These are phyloP conservation scores for Amylocarpus encephaloides DNA, from an alignment of 2,329 filamentous ascomycete species.

Conservation along the genomic window DNA sequence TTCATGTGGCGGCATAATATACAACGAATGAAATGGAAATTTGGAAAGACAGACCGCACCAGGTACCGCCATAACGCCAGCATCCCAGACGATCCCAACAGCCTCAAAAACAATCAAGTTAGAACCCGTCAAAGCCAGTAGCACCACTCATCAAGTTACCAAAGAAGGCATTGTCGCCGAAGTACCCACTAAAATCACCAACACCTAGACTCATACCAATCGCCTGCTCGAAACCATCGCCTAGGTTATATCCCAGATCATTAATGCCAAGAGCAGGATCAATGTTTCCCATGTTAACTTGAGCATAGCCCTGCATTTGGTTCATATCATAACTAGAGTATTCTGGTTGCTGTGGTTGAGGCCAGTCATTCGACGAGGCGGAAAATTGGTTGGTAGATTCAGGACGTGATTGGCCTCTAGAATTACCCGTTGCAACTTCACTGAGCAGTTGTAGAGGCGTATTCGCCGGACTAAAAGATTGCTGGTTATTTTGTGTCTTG, in stretches of 20 bases:
- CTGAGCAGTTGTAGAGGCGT: conserved; percentile 35
- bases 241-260: conserved; percentile 26
- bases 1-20: no score
- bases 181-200: conserved; percentile 28
- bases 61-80: no score
- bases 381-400: conserved; percentile 21
- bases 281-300: conserved; percentile 20
- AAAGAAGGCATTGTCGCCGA: conserved; percentile 29
- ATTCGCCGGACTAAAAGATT: conserved; percentile 28
- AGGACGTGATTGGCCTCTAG: conserved; percentile 22
- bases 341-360: conserved; percentile 13
- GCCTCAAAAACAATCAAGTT: neutral
- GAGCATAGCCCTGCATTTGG: conserved; percentile 13
- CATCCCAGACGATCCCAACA: no score
- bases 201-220: conserved; percentile 30
- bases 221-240: conserved; percentile 31
- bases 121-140: conserved; percentile 19
- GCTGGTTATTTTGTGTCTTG: conserved; percentile 18
- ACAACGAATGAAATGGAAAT: no score
- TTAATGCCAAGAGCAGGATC: conserved; percentile 26
- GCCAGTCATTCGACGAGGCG: conserved; percentile 20
- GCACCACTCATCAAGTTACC: conserved; percentile 22
- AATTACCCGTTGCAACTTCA: conserved; percentile 36
- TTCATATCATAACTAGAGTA: conserved; percentile 19
- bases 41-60: no score